Base-by-base conservation (phyloP, 495 filamentous ascomycete species). In the Pyrenopolyporus hunteri region DNA sequence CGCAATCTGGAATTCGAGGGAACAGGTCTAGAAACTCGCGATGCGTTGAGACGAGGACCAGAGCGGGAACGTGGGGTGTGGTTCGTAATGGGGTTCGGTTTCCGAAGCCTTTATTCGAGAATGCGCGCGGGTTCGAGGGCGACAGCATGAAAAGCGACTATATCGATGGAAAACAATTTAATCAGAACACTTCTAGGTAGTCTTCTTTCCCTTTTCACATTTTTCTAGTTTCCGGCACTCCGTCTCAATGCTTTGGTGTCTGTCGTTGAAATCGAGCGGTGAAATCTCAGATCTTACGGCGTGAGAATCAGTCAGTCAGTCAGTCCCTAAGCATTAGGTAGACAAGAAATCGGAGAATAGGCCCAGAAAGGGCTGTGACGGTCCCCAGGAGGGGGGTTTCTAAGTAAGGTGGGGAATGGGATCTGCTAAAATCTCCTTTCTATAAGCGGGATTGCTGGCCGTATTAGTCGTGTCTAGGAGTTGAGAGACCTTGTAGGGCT, bases 351-450 rank as follows among this genome's bases (percentile, higher is more conserved):
- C 29, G 42, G 22, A 22, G 17, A 57, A 28, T 47, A 43, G 31
- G 45, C 25, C 29, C 33, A 10, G 16, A 33, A 42, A 57, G 9
- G 4, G 14, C 36, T 54, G 54, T 17, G 39, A 43, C 26, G 55
- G 29, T 40, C 32, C 23, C 10, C 9, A 28, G 54, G 11, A 17
- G 50, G 37, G 48, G 54, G 42, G 35, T 36, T 40, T 54, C 35
- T 26, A 57, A 20, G 8, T 40, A 59, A 64, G 48, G 61, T 59
- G 61, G 61, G 55, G 61, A 59, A 54, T 59, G 39, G 32, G 14
- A 47, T 57, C 39, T 56, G 60, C 13, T 50, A 28, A 20, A 42
- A 39, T 23, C 37, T 17, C 45, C 46, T 23, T 47, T 51, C 42
- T 26, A 26, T 46, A 33, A 50, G 50, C 17, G 36, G 43, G 40